Evolutionary conservation across 331 rosid genomes (phyloP).

Genomic region (Rhamnella rubrinervis): DNA sequence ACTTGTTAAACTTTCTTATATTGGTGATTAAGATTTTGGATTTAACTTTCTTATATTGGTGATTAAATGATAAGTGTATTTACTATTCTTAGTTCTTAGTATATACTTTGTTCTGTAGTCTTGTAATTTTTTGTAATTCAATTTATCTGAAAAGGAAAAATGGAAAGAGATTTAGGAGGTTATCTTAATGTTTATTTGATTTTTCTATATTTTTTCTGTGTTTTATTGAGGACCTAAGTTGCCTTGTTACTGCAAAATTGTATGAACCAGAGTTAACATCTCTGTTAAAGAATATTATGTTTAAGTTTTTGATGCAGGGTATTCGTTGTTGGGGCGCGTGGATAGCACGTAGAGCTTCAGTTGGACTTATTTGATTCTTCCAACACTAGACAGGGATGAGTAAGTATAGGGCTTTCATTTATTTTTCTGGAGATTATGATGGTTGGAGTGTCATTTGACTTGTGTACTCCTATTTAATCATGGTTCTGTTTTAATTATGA

Average conservation of each 20-base stretch:
- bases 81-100: neutral
- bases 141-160: neutral
- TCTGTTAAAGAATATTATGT: conserved; percentile 4
- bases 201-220: neutral
- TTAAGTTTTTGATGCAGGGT: neutral
- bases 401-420: neutral
- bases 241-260: too few species aligned
- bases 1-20: too few species aligned
- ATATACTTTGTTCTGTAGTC: neutral
- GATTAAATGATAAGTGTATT: too few species aligned
- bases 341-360: too few species aligned
- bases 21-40: too few species aligned
- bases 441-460: neutral
- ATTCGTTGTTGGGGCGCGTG: neutral
- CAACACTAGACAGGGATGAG: too few species aligned
- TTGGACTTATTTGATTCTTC: too few species aligned
- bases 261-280: neutral
- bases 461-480: neutral
- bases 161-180: neutral
- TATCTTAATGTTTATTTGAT: neutral
- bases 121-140: neutral
- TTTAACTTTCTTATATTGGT: too few species aligned
- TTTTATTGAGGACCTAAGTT: too few species aligned
- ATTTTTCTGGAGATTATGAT: neutral
- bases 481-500: neutral